Conservation (phyloP, 2,329 filamentous ascomycete genomes). For the Erysiphe pulchra region DNA sequence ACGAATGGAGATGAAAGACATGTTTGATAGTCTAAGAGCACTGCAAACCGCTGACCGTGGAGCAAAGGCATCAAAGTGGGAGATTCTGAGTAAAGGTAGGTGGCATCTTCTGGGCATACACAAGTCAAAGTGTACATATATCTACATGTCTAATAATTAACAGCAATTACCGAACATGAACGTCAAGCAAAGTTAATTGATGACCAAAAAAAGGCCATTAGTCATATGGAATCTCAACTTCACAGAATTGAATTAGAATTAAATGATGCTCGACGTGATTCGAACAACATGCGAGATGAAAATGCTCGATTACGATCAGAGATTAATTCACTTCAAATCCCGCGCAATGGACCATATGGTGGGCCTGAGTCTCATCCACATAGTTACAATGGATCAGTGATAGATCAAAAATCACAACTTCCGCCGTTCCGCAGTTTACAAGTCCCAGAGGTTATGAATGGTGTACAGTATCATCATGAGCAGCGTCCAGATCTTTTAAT, state of each 20-base stretch:
- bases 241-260: constrained; percentile 19
- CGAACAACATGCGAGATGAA: constrained; percentile 15
- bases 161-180: constrained; percentile 36
- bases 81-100: constrained; percentile 63
- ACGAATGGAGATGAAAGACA: constrained; percentile 66
- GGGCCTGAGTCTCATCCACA: constrained; percentile 2
- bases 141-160: constrained; percentile 5
- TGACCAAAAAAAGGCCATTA: constrained; percentile 10
- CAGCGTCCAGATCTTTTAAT: constrained; percentile 1
- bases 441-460: constrained; percentile 34
- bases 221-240: constrained; percentile 17
- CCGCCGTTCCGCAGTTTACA: constrained; percentile 25
- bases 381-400: constrained; percentile 2
- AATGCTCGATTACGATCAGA: constrained; percentile 11
- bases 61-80: constrained; percentile 73
- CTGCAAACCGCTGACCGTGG: constrained; percentile 41
- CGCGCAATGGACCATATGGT: constrained; percentile 2
- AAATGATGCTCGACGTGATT: constrained; percentile 17
- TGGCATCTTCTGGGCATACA: not conserved
- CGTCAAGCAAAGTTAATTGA: constrained; percentile 20
- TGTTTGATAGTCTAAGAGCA: constrained; percentile 59
- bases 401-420: constrained; percentile 18
- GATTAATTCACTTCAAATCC: constrained; percentile 4
- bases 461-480: constrained; percentile 27
- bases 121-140: not conserved